Percentiles rank a stretch among this genome's conserved stretches.
phyloP scores from a whole-genome alignment of 148 eudicot species.

The Dysphania ambrosioides region DNA sequence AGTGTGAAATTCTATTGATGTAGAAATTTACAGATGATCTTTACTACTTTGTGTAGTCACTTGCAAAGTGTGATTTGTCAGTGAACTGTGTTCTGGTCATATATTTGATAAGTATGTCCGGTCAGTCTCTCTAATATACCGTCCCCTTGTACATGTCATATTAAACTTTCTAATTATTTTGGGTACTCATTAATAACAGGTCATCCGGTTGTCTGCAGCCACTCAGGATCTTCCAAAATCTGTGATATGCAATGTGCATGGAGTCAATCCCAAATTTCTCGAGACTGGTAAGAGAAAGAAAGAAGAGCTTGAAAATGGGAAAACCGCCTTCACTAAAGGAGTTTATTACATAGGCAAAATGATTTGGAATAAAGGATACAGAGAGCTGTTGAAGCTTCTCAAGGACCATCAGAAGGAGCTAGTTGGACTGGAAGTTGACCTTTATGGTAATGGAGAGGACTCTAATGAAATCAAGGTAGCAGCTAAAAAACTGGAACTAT shows the following conservation, averaged over 20 bases:
- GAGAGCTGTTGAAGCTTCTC: slow-evolving; percentile 79
- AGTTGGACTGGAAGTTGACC: slow-evolving; percentile 67
- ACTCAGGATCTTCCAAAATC: slow-evolving; percentile 94
- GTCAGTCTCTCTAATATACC: background rate
- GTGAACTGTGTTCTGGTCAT: background rate
- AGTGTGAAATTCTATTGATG: no score
- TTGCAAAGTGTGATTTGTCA: background rate
- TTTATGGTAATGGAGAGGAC: slow-evolving; percentile 90
- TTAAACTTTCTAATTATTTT: slow-evolving; percentile 3
- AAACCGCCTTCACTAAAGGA: slow-evolving; percentile 58
- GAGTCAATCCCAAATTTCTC: slow-evolving; percentile 93
- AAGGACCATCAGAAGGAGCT: slow-evolving; percentile 66
- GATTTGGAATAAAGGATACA: slow-evolving; percentile 95
- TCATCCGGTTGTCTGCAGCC: slow-evolving; percentile 89
- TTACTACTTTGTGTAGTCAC: background rate
- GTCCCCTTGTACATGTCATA: background rate
- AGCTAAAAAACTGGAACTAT: slow-evolving; percentile 52
- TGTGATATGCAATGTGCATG: slow-evolving; percentile 91
- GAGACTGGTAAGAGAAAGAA: slow-evolving; percentile 79
- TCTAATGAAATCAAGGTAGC: slow-evolving; percentile 67
- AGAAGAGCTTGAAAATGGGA: slow-evolving; percentile 49
- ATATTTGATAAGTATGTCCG: background rate
- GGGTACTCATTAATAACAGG: slow-evolving; percentile 48
- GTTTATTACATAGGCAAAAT: slow-evolving; percentile 94
- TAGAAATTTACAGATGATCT: no score